Conservation (phyloP, 148 eudicot species). For the Selenicereus undatus region DNA sequence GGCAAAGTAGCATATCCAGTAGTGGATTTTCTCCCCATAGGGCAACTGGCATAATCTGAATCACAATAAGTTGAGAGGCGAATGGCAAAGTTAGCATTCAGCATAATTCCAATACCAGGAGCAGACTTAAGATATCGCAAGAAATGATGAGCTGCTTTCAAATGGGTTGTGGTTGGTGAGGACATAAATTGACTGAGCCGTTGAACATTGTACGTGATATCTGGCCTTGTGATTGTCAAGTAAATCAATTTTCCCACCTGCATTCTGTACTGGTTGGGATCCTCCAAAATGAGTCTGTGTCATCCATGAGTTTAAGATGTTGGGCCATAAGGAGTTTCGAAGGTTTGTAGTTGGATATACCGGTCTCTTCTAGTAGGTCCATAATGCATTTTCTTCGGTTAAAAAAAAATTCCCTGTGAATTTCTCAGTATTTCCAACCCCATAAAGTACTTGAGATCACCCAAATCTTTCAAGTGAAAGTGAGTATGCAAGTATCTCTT, state of each 20-base stretch:
- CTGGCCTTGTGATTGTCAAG: neutral
- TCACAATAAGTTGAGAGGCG: neutral
- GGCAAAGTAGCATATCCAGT: neutral
- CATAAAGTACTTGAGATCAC: neutral
- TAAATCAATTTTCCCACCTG: neutral
- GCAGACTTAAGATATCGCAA: neutral
- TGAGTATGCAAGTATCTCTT: neutral
- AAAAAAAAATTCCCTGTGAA: neutral
- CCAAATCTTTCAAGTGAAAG: neutral
- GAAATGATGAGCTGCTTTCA: neutral
- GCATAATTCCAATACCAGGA: neutral
- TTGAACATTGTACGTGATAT: neutral
- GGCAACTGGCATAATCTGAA: neutral
- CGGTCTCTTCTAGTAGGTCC: neutral
- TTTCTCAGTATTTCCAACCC: neutral
- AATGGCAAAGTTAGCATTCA: neutral
- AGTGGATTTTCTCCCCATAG: neutral
- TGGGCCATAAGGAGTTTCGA: neutral
- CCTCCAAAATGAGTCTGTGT: neutral
- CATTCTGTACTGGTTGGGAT: neutral
- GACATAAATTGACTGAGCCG: neutral
- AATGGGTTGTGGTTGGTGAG: neutral
- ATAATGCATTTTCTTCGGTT: neutral
- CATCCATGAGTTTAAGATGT: neutral
- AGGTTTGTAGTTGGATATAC: neutral